Evolutionary conservation across 805 yeast species (phyloP).

Genomic region (Suhomyces faveliae): DNA sequence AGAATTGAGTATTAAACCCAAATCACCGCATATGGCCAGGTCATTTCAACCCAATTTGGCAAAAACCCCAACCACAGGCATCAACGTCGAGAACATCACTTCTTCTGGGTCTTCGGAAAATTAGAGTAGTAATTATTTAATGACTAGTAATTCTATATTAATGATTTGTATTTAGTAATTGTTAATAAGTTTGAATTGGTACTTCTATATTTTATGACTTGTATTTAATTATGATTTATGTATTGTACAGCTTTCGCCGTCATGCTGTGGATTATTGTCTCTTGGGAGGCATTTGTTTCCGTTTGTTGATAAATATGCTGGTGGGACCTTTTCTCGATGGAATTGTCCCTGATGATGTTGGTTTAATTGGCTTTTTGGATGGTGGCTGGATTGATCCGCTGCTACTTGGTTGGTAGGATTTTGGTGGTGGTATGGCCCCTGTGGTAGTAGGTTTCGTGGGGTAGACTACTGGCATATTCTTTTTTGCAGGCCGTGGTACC

Average conservation of each 20-base stretch:
- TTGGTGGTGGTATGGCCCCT: background rate
- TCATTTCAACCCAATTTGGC: slow-evolving; percentile 3
- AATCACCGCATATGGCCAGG: background rate
- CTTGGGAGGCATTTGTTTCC: slow-evolving; percentile 10
- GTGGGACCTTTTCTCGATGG: slow-evolving; percentile 6
- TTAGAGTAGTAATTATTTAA: too few species aligned
- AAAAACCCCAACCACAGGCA: background rate
- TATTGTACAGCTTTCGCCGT: background rate
- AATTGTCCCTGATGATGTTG: slow-evolving; percentile 8
- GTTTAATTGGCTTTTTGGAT: background rate
- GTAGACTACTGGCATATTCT: background rate
- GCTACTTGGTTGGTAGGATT: background rate
- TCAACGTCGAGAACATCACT: background rate
- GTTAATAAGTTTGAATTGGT: too few species aligned
- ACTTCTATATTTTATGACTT: background rate
- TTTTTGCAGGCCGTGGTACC: background rate
- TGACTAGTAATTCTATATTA: too few species aligned
- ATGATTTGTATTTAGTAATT: too few species aligned
- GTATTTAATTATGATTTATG: background rate
- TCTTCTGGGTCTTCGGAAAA: background rate
- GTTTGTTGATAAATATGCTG: slow-evolving; percentile 15
- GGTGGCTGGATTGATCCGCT: slow-evolving; percentile 2
- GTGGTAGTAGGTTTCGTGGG: background rate
- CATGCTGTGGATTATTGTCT: slow-evolving; percentile 2
- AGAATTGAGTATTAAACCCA: background rate